These are phyloP conservation scores for Pigoraptor vietnamica DNA, from an alignment of 78 protist genomes.

Conservation along the genomic window DNA sequence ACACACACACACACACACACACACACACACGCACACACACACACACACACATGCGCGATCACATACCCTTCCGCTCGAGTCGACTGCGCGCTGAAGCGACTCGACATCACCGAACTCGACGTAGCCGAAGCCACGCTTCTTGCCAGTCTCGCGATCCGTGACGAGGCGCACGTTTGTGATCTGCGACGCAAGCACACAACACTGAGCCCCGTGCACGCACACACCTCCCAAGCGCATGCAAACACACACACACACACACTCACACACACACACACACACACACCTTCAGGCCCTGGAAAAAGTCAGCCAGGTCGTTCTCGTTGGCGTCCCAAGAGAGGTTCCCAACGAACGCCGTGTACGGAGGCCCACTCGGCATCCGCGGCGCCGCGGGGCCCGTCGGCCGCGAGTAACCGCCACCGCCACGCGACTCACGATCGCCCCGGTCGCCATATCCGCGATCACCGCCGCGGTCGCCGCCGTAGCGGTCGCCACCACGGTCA, in stretches of 20 bases:
- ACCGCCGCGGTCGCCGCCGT: slow-evolving; percentile 2
- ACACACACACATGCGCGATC: background rate
- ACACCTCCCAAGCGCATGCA: background rate
- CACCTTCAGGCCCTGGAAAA: slow-evolving; percentile 1
- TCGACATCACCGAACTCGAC: slow-evolving; percentile 13
- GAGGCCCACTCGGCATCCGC: slow-evolving; percentile 2
- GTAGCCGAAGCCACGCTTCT: slow-evolving; percentile 24
- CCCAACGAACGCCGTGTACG: slow-evolving; percentile 20
- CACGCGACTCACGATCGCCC: background rate
- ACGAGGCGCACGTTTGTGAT: background rate
- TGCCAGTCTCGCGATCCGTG: background rate
- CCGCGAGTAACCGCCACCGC: background rate
- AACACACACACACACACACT: background rate
- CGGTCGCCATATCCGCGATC: slow-evolving; percentile 1
- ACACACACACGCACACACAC: background rate
- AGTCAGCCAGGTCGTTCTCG: background rate
- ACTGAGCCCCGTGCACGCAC: too few species aligned
- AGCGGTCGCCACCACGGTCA: background rate
- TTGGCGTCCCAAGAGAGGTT: slow-evolving; percentile 8
- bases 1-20: background rate
- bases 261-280: background rate
- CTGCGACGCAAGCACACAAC: background rate
- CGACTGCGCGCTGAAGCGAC: slow-evolving; percentile 5
- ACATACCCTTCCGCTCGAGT: background rate
- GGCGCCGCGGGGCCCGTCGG: background rate